Conservation (phyloP, 495 filamentous ascomycete species). For the Monascus purpureus region DNA sequence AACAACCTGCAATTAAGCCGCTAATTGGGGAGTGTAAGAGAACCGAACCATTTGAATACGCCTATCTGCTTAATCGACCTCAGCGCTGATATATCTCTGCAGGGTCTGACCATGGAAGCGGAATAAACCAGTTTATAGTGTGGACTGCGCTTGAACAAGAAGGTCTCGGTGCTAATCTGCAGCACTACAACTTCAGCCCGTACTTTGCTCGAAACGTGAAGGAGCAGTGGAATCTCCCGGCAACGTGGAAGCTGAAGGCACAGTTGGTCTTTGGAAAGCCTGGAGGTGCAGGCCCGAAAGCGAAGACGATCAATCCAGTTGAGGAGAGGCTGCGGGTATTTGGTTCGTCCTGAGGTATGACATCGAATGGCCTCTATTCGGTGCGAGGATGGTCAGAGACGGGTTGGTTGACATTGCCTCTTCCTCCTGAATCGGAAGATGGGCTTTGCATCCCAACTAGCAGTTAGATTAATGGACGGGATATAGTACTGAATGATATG, state of each 20-base stretch:
- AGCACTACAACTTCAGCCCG: conserved; percentile 53
- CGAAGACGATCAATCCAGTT: conserved; percentile 10
- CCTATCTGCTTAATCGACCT: too few relatives aligned
- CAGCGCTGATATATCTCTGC: too few relatives aligned
- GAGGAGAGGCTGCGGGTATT: conserved; percentile 2
- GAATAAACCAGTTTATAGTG: conserved; percentile 50
- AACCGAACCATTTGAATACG: neutral
- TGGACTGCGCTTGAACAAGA: conserved; percentile 58
- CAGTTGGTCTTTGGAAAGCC: conserved; percentile 51
- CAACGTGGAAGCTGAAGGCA: conserved; percentile 44
- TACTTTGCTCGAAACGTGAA: conserved; percentile 44
- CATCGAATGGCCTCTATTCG: too few relatives aligned
- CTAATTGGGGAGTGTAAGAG: conserved; percentile 7
- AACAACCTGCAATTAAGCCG: conserved; percentile 18
- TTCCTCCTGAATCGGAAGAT: too few relatives aligned
- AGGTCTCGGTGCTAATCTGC: conserved; percentile 58
- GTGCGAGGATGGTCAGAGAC: too few relatives aligned
- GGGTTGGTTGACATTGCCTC: too few relatives aligned
- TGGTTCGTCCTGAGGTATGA: too few relatives aligned
- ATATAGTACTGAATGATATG: too few relatives aligned
- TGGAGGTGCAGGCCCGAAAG: conserved; percentile 10
- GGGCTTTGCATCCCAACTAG: too few relatives aligned
- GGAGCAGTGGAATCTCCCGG: conserved; percentile 42
- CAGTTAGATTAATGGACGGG: too few relatives aligned
- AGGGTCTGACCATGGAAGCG: conserved; percentile 44